Percentiles rank a stretch among this genome's conserved stretches.
phyloP scores from a whole-genome alignment of 768 basidiomycete genomes.

The Mycena rosella region DNA sequence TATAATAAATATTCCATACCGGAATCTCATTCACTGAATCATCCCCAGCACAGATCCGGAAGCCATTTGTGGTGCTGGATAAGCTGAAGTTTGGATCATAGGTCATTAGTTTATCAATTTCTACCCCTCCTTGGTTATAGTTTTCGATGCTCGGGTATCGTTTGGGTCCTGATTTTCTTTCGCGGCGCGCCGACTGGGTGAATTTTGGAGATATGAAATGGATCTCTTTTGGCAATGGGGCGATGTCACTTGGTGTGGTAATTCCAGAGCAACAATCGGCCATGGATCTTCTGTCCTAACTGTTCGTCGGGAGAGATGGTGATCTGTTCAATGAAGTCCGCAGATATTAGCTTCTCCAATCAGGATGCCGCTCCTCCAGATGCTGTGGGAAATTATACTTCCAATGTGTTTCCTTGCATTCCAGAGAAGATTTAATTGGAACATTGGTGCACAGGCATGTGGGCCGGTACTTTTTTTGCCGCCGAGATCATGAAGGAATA shows the following conservation, averaged over 20 bases:
- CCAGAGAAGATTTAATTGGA: no score
- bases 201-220: neutral
- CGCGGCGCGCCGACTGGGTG: neutral
- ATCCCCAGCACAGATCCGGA: no score
- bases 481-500: no score
- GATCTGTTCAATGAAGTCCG: neutral
- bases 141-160: neutral
- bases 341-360: neutral
- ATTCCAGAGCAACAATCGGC: neutral
- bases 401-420: no score
- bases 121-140: no score
- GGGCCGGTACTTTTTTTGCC: no score
- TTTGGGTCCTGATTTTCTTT: neutral
- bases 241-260: neutral
- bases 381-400: slow-evolving; percentile 10
- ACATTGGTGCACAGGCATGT: no score
- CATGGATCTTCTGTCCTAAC: slow-evolving; percentile 3
- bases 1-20: no score
- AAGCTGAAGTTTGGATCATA: no score
- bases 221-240: neutral
- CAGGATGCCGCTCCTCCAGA: neutral
- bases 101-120: no score
- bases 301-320: neutral
- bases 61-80: no score
- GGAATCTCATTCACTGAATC: no score